Evolutionary conservation across 1,284 basidiomycete genomes (phyloP).

Genomic region (Microbotryomycetes sp.): DNA sequence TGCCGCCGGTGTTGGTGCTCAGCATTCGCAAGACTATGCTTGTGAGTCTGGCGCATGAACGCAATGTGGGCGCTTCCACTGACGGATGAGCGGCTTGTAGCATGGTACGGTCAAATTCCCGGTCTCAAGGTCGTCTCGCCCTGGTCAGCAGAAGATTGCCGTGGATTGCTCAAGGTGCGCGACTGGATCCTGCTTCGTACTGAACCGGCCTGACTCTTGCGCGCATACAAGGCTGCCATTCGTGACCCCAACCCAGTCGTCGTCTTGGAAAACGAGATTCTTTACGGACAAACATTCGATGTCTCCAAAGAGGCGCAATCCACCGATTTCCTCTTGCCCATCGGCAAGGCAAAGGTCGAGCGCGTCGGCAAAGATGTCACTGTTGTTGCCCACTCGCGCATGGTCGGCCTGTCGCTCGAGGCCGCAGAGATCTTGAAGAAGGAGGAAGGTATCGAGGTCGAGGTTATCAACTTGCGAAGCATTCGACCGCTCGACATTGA

Average conservation of each 20-base stretch:
- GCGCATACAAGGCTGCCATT: slow-evolving; percentile 66
- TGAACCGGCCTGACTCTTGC: background rate
- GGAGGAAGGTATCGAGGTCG: slow-evolving; percentile 87
- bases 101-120: slow-evolving; percentile 94
- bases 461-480: slow-evolving; percentile 94
- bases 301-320: slow-evolving; percentile 92
- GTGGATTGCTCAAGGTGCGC: slow-evolving; percentile 86
- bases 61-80: background rate
- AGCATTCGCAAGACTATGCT: slow-evolving; percentile 48
- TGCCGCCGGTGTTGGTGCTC: slow-evolving; percentile 87
- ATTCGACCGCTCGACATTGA: slow-evolving; percentile 96
- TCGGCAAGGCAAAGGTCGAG: slow-evolving; percentile 97
- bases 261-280: slow-evolving; percentile 98
- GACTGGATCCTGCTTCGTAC: background rate
- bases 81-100: slow-evolving; percentile 49
- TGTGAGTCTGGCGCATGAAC: slow-evolving; percentile 32
- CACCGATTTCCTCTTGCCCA: slow-evolving; percentile 82
- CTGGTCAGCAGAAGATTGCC: slow-evolving; percentile 96
- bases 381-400: slow-evolving; percentile 93
- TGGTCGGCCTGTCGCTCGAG: slow-evolving; percentile 86
- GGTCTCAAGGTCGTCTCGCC: slow-evolving; percentile 97
- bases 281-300: slow-evolving; percentile 95
- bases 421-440: slow-evolving; percentile 88
- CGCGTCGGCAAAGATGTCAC: slow-evolving; percentile 87
- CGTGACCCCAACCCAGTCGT: slow-evolving; percentile 98